Evolutionary conservation across 805 yeast species (phyloP), one percentile per base, ranked within the genome.

Genomic region (Yamadazyma nakazawae): DNA sequence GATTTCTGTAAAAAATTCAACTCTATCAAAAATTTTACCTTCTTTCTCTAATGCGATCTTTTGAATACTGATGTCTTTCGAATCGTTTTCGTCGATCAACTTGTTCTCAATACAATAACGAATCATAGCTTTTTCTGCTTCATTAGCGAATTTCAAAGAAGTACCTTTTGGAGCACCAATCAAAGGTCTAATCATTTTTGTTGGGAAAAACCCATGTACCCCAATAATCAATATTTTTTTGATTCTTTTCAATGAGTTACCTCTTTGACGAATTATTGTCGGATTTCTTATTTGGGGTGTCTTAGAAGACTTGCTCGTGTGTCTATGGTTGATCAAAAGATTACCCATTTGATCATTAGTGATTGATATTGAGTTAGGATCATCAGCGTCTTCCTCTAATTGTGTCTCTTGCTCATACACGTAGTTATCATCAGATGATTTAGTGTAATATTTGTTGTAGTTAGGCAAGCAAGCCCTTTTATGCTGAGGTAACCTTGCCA

Each of bases 151-250:
- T 60, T 85, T 85, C 39, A 85, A 75, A 0, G 98, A 92, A 0
- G 99, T 92, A 0, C 99, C 99, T 17, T 95, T 94, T 3, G 99
- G 99, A 52, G 91, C 90, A 2, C 99, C 99, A 43, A 92, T 82
- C 13, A 92, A 59, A 0, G 96, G 90, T 43, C 99, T 69, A 54
- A 94, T 72, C 75, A 89, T 82, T 52, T 78, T 80, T 1, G 89
- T 86, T 0, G 99, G 99, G 69, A 94, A 92, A 59, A 91, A 92
- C 0, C 99, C 99, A 67, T 92, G 99, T 1, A 92, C 91, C 0
- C 99, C 99, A 48, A 92, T 81, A 31, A 94, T 85, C 26, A 92
- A 75, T 0, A 87, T 87, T 52, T 82, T 80, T 47, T 79, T 78
- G 46, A 79, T 66, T 35, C 54, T 62, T 18, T 51, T 50, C 37